Conservation (phyloP, 1,139 yeast genomes). For the Kluyveromyces sp. region DNA sequence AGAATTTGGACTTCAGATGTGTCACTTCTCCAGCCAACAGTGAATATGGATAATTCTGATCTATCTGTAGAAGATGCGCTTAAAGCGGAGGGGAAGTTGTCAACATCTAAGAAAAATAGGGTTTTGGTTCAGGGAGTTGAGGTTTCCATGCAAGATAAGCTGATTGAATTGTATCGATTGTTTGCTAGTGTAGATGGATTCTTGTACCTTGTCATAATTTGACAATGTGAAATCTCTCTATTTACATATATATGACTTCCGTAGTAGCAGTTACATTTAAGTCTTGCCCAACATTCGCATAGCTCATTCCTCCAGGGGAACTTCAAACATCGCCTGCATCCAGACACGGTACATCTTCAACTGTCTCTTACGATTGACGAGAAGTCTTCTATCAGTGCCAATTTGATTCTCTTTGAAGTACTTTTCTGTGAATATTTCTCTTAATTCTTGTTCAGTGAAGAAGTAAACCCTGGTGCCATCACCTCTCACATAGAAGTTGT, state of each 20-base stretch:
- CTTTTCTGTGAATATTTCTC: slow-evolving; percentile 59
- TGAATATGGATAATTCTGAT: not conserved
- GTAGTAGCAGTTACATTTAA: not conserved
- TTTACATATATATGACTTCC: not conserved
- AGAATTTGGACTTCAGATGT: not conserved
- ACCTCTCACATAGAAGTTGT: slow-evolving; percentile 92
- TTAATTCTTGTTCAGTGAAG: slow-evolving; percentile 87
- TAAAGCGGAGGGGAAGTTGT: not conserved
- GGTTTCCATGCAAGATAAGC: slow-evolving; percentile 40
- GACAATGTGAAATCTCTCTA: not conserved
- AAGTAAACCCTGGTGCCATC: slow-evolving; percentile 97
- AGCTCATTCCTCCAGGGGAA: slow-evolving; percentile 19
- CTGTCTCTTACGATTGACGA: slow-evolving; percentile 87
- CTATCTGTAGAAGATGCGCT: not conserved
- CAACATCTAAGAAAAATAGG: not conserved
- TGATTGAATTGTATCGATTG: slow-evolving; percentile 47
- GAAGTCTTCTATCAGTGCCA: slow-evolving; percentile 82
- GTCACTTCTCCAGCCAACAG: not conserved
- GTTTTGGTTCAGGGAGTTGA: slow-evolving; percentile 57
- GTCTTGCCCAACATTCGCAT: not conserved
- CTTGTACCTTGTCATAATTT: slow-evolving; percentile 43
- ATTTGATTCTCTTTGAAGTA: slow-evolving; percentile 64
- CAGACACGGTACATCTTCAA: slow-evolving; percentile 95
- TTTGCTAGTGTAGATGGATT: slow-evolving; percentile 70
- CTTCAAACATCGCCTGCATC: slow-evolving; percentile 85